Conservation (phyloP, 1,139 yeast species). For the Scheffersomyces segobiensis region DNA sequence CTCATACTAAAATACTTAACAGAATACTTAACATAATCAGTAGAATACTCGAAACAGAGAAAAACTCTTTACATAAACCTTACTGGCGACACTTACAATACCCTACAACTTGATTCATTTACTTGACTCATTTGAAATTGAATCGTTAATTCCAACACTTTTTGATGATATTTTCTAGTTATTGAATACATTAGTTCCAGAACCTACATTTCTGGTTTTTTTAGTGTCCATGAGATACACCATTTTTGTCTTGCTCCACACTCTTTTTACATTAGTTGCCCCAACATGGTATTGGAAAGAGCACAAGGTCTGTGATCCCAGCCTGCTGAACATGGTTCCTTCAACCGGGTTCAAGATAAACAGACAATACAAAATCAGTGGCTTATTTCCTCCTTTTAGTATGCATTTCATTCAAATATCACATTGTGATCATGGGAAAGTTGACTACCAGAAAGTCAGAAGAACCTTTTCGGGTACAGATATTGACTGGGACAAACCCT, state of each 20-base stretch:
- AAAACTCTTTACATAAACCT: background rate
- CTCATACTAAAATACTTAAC: background rate
- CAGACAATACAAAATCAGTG: slow-evolving; percentile 48
- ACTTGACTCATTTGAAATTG: background rate
- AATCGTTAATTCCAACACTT: background rate
- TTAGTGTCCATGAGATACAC: background rate
- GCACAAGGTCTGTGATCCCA: slow-evolving; percentile 38
- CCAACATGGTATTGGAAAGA: slow-evolving; percentile 27
- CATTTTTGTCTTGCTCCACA: slow-evolving; percentile 2
- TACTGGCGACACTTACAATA: background rate
- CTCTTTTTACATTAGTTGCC: background rate
- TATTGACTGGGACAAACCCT: slow-evolving; percentile 53
- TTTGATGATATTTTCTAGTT: background rate
- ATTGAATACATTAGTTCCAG: background rate
- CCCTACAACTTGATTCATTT: background rate
- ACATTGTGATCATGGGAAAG: slow-evolving; percentile 58
- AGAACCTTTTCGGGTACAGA: slow-evolving; percentile 37
- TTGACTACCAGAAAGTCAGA: slow-evolving; percentile 44
- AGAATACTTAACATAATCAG: too few species aligned
- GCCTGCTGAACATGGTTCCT: slow-evolving; percentile 27
- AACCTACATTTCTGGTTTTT: background rate
- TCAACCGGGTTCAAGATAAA: slow-evolving; percentile 64
- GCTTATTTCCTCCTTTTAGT: slow-evolving; percentile 35
- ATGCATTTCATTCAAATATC: slow-evolving; percentile 50
- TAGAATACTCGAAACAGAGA: too few species aligned